Evolutionary conservation across 176 grass and related monocot genomes (phyloP).

Genomic region (Pontederia crassipes): DNA sequence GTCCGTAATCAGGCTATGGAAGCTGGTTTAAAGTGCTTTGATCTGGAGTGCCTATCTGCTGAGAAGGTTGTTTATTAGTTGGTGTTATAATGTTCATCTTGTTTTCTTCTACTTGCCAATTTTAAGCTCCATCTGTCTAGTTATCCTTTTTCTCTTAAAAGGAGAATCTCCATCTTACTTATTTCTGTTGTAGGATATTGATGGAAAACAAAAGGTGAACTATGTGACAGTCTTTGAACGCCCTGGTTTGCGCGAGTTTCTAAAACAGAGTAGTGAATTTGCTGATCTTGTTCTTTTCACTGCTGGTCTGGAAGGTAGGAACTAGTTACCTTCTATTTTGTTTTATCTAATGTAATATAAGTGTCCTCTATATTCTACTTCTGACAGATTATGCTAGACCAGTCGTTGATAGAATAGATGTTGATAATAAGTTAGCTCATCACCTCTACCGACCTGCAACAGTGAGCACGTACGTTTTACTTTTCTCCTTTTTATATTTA

Average conservation of each 20-base stretch:
- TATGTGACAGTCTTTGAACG: slow-evolving; percentile 88
- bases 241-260: slow-evolving; percentile 82
- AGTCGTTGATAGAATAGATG: slow-evolving; percentile 88
- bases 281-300: slow-evolving; percentile 95
- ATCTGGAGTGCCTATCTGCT: slow-evolving; percentile 78
- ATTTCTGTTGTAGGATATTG: slow-evolving; percentile 44
- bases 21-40: slow-evolving; percentile 87
- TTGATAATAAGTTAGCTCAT: slow-evolving; percentile 68
- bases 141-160: not conserved
- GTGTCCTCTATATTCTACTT: no score
- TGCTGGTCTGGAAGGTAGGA: slow-evolving; percentile 81
- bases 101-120: not conserved
- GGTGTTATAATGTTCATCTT: no score
- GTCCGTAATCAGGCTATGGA: slow-evolving; percentile 78
- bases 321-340: not conserved
- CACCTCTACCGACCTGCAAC: slow-evolving; percentile 91
- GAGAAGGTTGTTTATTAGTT: slow-evolving; percentile 49
- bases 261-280: slow-evolving; percentile 66
- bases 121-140: not conserved
- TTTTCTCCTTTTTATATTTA: not conserved
- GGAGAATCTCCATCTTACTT: not conserved
- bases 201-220: slow-evolving; percentile 69
- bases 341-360: not conserved
- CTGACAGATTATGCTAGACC: slow-evolving; percentile 91
- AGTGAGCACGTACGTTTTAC: slow-evolving; percentile 71